Conservation (phyloP, 345 rosid genomes). For the Melaleuca quinquenervia region DNA sequence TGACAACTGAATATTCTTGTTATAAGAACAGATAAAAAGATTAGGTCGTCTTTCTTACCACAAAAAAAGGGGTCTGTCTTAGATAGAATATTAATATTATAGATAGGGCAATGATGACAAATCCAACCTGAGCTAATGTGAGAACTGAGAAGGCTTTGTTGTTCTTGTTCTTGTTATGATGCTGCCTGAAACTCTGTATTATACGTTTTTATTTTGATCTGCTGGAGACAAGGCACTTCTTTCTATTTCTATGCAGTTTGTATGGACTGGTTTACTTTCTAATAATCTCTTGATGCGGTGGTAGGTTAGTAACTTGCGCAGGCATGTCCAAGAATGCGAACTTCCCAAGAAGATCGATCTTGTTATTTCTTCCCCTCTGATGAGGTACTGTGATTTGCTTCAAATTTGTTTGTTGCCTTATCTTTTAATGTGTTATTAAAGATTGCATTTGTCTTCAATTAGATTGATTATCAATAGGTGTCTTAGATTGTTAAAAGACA, state of each 20-base stretch:
- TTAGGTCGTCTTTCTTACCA: too few species aligned
- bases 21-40: not conserved
- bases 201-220: not conserved
- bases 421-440: not conserved
- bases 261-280: not conserved
- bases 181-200: not conserved
- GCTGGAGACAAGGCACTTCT: not conserved
- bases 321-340: constrained; percentile 23
- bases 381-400: constrained; percentile 16
- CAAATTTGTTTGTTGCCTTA: not conserved
- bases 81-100: not conserved
- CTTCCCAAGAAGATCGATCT: constrained; percentile 25
- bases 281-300: not conserved
- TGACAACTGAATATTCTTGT: not conserved
- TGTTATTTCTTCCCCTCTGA: constrained; percentile 47
- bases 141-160: not conserved
- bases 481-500: not conserved
- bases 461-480: not conserved
- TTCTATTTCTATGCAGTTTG: not conserved
- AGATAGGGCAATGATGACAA: not conserved
- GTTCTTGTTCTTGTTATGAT: not conserved
- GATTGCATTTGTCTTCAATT: not conserved
- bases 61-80: too few species aligned
- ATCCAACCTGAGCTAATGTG: not conserved
- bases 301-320: constrained; percentile 28